A percentile compares a stretch with the other conserved stretches of the same genome.
Conservation (phyloP, 2,329 filamentous ascomycete genomes). For the Alternaria dauci region DNA sequence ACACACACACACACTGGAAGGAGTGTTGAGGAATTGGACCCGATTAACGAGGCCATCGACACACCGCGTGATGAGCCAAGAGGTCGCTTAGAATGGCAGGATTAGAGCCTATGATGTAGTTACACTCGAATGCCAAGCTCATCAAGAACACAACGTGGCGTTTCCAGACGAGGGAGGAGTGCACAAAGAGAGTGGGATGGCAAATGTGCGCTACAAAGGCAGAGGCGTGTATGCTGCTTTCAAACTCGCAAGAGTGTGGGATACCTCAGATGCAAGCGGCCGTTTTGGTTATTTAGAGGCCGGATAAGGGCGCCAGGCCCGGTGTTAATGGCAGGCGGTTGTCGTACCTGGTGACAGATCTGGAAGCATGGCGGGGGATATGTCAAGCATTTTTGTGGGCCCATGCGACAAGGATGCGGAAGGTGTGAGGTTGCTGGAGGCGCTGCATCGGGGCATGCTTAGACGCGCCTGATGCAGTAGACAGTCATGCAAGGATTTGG, state of each 20-base stretch:
- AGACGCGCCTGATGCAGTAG: slow-evolving; percentile 2
- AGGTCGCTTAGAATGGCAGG: slow-evolving; percentile 24
- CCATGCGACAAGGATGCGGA: slow-evolving; percentile 25
- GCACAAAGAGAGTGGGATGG: not conserved
- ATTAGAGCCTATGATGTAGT: slow-evolving; percentile 26
- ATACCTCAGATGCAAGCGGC: slow-evolving; percentile 1
- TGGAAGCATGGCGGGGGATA: slow-evolving; percentile 31
- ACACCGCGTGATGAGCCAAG: slow-evolving; percentile 24
- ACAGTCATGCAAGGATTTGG: not conserved
- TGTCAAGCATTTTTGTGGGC: slow-evolving; percentile 28
- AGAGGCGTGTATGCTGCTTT: not conserved
- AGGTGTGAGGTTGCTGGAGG: slow-evolving; percentile 22
- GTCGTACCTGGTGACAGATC: slow-evolving; percentile 23
- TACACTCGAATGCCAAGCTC: slow-evolving; percentile 20
- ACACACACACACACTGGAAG: slow-evolving; percentile 10
- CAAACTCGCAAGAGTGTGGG: not conserved
- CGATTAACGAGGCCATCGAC: slow-evolving; percentile 11
- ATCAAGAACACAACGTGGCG: slow-evolving; percentile 2
- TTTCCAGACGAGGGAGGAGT: not conserved
- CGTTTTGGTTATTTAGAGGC: slow-evolving; percentile 1
- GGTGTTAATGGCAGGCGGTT: slow-evolving; percentile 13
- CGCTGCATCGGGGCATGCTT: slow-evolving; percentile 21
- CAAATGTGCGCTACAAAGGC: not conserved
- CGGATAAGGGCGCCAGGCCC: slow-evolving; percentile 4
- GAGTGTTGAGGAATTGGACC: slow-evolving; percentile 21